Conservation (phyloP, 176 grass and related monocot species). For the barley (Hordeum vulgare) region MorexV3_pseudomolecules_assembly NC_058524.1:345640272-345640771, state of each 20-base stretch:
- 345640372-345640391: background rate
- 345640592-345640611: background rate
- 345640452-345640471: background rate
- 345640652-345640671: conserved; percentile 75
- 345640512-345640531: conserved; percentile 24
- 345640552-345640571: no score
- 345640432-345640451: background rate
- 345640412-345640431: background rate
- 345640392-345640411: background rate
- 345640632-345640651: conserved; percentile 46
- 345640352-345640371: conserved; percentile 6
- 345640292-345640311: conserved; percentile 35
- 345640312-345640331: conserved; percentile 28
- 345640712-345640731: conserved; percentile 82
- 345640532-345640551: conserved; percentile 22
- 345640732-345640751: conserved; percentile 53
- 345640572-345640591: no score
- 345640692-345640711: conserved; percentile 63
- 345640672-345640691: conserved; percentile 76
- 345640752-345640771: conserved; percentile 57
- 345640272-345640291: conserved; percentile 19
- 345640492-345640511: background rate
- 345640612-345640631: conserved; percentile 46
- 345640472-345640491: background rate
- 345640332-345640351: conserved; percentile 34